Evolutionary conservation across 78 protist genomes (phyloP).

Genomic region (Acrasis kona): DNA sequence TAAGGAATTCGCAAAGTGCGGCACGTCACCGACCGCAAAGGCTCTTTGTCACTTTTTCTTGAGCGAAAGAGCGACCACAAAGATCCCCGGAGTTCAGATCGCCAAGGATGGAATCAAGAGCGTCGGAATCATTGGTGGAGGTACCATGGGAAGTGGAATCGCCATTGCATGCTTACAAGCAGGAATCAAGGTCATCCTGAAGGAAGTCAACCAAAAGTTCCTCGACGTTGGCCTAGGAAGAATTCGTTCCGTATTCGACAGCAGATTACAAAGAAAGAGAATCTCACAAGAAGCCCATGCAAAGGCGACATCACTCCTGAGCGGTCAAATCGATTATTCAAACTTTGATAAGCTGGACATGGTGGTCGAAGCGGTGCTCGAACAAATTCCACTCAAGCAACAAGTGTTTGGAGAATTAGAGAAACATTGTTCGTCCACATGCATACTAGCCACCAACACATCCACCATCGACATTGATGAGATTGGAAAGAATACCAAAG

Average conservation of each 20-base stretch:
- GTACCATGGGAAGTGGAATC: slow-evolving; percentile 20
- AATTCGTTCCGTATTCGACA: no score
- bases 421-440: slow-evolving; percentile 6
- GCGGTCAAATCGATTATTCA: neutral
- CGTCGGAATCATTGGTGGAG: slow-evolving; percentile 13
- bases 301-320: neutral
- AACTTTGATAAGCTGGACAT: neutral
- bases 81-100: slow-evolving; percentile 7
- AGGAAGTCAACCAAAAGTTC: neutral
- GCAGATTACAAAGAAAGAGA: no score
- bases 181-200: neutral
- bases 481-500: slow-evolving; percentile 4
- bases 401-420: slow-evolving; percentile 41
- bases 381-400: slow-evolving; percentile 34
- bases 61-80: neutral
- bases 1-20: neutral
- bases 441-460: slow-evolving; percentile 47
- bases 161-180: neutral
- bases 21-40: neutral
- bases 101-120: neutral
- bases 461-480: slow-evolving; percentile 34
- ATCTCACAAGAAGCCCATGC: slow-evolving; percentile 10
- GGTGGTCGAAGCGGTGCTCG: slow-evolving; percentile 52
- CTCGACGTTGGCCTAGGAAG: no score
- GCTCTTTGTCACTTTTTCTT: slow-evolving; percentile 8